A percentile compares a stretch with the other conserved stretches of the same genome.
Conservation (phyloP, 2,329 filamentous ascomycete genomes). For the Fusarium devonianum region DNA sequence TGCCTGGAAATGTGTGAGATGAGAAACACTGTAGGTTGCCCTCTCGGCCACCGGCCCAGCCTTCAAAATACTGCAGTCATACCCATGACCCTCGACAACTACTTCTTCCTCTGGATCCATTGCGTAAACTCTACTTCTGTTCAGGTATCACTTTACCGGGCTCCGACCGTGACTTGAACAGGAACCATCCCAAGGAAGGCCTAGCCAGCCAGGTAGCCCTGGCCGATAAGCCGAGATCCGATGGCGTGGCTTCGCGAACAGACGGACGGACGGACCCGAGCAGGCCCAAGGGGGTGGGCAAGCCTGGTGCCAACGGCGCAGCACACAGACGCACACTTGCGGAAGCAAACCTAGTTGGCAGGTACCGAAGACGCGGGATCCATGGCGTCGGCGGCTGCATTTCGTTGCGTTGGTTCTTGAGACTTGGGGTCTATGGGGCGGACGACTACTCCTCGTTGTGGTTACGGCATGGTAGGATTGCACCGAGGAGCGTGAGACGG, state of each 20-base stretch:
- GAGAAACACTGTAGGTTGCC: too few relatives aligned
- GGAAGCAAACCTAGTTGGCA: background rate
- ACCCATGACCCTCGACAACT: background rate
- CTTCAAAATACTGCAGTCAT: background rate
- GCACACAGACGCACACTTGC: conserved; percentile 3
- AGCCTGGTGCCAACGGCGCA: conserved; percentile 6
- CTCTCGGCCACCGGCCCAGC: too few relatives aligned
- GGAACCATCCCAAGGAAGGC: background rate
- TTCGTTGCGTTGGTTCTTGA: background rate
- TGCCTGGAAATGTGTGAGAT: too few relatives aligned
- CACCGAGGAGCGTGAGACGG: background rate
- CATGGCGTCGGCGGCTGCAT: conserved; percentile 10
- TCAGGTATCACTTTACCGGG: background rate
- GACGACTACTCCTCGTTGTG: conserved; percentile 11
- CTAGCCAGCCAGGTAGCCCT: conserved; percentile 2
- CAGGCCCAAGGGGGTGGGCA: background rate
- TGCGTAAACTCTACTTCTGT: background rate
- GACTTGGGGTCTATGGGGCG: background rate
- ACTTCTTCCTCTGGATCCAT: background rate
- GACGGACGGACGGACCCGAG: conserved; percentile 10
- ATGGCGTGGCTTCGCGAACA: conserved; percentile 11
- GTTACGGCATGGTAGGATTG: conserved; percentile 14
- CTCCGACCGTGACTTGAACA: background rate
- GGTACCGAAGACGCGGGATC: background rate
- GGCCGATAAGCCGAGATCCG: conserved; percentile 5